Evolutionary conservation across 495 filamentous ascomycete genomes (phyloP), one percentile per base, ranked within the genome.

Genomic region (Penicillium argentinense): DNA sequence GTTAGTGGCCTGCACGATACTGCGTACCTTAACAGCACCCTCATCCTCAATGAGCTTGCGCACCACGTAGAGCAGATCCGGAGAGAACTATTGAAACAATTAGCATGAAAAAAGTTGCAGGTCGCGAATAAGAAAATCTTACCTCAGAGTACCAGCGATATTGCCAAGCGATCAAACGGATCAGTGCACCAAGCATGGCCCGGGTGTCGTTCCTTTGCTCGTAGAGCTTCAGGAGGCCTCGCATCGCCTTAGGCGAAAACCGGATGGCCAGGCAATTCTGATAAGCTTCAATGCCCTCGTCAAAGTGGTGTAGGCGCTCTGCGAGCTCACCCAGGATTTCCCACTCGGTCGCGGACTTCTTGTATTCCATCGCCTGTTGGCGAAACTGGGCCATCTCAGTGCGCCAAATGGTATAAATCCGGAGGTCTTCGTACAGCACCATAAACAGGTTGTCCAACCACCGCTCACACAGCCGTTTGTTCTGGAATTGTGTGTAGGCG

Each of bases 371-470:
- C 28, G 86, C 82, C 62, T 96, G 91, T 33, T 92, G 87, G 16
- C 88, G 84, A 57, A 85, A 92, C 54, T 96, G 92, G 4, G 89
- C 87, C 82, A 97, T 88, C 67, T 97, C 95, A 2, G 93, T 96
- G 28, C 93, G 85, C 93, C 93, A 98, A 63, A 98, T 97, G 28
- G 93, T 97, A 71, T 97, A 98, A 45, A 98, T 91, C 22, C 93
- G 88, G 8, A 98, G 80, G 59, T 98, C 93, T 66, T 98, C 93
- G 61, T 97, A 98, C 1, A 97, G 79, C 0, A 97, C 92, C 93
- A 98, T 98, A 74, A 98, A 97, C 24, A 98, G 80, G 54, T 95
- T 97, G 67, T 98, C 93, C 2, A 98, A 80, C 93, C 93, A 98
- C 51, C 93, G 82, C 62, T 98, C 93, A 59, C 93, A 98, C 4